Base-by-base conservation (phyloP, 352 stramenopile genomes). In the Phytophthora palmivora region DNA sequence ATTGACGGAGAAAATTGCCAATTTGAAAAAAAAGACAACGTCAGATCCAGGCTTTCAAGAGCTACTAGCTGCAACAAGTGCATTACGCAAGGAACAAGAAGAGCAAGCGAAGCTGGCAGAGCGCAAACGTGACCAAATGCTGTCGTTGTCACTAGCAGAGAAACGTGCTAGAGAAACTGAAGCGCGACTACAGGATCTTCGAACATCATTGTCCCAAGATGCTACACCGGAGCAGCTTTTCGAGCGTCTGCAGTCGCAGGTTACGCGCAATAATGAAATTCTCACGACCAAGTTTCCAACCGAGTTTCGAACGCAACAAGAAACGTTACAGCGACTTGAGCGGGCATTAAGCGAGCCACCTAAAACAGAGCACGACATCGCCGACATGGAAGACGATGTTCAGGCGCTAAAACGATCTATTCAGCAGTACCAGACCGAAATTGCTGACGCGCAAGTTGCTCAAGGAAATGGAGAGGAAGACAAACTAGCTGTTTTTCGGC, bases 41-140 rank as follows among this genome's bases (percentile, higher is more conserved):
- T 78, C 77, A 48, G 64, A 72, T 18, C 55, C 64, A 19, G 49
- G 54, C 18, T 98, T 98, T 49, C 79, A 94, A 39, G 90, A 92
- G n/a, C 86, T 98, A 15, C 68, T 98, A 19, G 84, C 92, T 34
- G 91, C 89, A 34, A 98, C 94, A 21, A 97, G 85, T 58, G 73
- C 84, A 9, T 70, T 99, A 44, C 88, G 96, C 15, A 91, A 98
- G 58, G 89, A 96, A 60, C 95, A 98, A 70, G 96, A 98, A 73
- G 91, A 98, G 47, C 89, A 98, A 46, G 87, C 94, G 22, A 95
- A 96, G 54, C 82, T 98, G 14, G 72, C 78, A 9, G 92, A 98
- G 36, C 81, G 94, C 50, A 88, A 95, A 67, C 70, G 77, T 12
- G 90, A 98, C 54, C 95, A 98, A 62, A 79, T 96, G 63, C 79